phyloP scores from a whole-genome alignment of 306 rosid genomes.

The Malus orientalis region DNA sequence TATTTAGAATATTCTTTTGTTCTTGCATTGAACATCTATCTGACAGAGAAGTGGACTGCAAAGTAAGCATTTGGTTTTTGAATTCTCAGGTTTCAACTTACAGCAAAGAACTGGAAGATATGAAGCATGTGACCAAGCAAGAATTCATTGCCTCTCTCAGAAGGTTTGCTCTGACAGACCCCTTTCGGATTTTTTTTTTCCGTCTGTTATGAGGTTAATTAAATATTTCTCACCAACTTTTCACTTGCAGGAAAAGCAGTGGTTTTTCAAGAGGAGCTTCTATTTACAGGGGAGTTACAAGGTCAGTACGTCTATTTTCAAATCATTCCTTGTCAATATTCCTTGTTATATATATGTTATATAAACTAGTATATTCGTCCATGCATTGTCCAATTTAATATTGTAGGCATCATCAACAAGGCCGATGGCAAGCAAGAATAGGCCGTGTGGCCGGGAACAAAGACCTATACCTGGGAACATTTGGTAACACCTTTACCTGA shows the following conservation, averaged over 20 bases:
- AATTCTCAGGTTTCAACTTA: slow-evolving; percentile 59
- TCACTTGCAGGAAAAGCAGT: slow-evolving; percentile 72
- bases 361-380: neutral
- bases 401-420: slow-evolving; percentile 95
- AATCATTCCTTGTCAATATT: neutral
- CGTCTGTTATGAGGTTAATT: neutral
- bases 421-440: slow-evolving; percentile 98
- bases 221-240: neutral
- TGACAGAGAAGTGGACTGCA: neutral
- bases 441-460: slow-evolving; percentile 99
- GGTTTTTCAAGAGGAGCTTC: slow-evolving; percentile 98
- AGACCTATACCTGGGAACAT: slow-evolving; percentile 88
- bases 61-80: neutral
- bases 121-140: slow-evolving; percentile 85
- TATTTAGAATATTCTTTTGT: neutral
- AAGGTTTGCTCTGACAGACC: slow-evolving; percentile 33
- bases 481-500: slow-evolving; percentile 37
- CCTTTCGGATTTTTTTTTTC: neutral
- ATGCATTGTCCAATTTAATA: neutral
- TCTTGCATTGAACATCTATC: neutral
- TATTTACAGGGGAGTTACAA: slow-evolving; percentile 86
- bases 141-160: slow-evolving; percentile 92
- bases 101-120: slow-evolving; percentile 72
- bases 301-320: slow-evolving; percentile 29
- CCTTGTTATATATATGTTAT: neutral